Evolutionary conservation across 2,329 filamentous ascomycete genomes (phyloP), one percentile per base, ranked within the genome.

Genomic region (Aspergillus novoparasiticus): DNA sequence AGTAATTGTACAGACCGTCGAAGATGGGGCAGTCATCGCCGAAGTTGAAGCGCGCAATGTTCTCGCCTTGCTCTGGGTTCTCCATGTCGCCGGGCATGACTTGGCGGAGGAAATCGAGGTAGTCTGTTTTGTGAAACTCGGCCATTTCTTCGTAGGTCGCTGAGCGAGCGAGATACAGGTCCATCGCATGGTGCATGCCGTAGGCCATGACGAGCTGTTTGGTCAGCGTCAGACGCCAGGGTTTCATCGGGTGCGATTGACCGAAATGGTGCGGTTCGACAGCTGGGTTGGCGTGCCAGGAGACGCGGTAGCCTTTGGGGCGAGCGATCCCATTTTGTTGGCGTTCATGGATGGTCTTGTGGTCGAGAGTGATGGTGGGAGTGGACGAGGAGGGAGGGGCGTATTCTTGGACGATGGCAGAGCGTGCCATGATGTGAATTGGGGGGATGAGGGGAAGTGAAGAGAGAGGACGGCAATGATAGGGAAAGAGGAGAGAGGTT

Each of bases 181-280:
- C 93, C 95, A 99, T 98, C 66, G 93, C 93, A 73, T 94, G 91
- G 72, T 96, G 93, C 86, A 99, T 92, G 69, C 95, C 95, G 77
- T 98, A 98, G 1, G 93, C 91, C 75, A 96, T 90, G 67, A 99
- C 93, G 54, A 99, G 87, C 72, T 95, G 93, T 78, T 99, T 98
- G 61, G 95, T 96, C 60, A 99, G 85, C 19, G 94, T 97, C 67
- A 99, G 83, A 41, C 95, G 92, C 94, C 95, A 98, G 63, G 95
- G 95, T 78, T 99, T 99, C 95, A 99, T 99, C 23, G 95, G 95
- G 82, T 99, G 95, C 11, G 92, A 94, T 80, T 92, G 90, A 68
- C 95, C 95, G 77, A 99, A 99, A 78, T 99, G 95, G 79, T 98
- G 94, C 75, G 91, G 91, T 81, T 99, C 95, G 76, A 98, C 96